phyloP scores from a whole-genome alignment of 1,284 basidiomycete genomes.

The Fistulina hepatica region DNA sequence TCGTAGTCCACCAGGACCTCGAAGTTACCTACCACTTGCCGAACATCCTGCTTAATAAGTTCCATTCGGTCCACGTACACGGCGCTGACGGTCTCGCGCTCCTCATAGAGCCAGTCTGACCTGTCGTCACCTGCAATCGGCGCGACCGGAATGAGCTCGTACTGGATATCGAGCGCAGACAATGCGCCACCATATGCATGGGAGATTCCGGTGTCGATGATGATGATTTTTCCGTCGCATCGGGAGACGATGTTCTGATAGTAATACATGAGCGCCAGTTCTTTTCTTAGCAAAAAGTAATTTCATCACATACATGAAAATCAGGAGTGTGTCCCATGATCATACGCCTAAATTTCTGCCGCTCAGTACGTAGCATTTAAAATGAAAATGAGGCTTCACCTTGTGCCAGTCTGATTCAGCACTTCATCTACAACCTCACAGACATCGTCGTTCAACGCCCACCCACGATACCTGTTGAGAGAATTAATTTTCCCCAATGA shows the following conservation, averaged over 20 bases:
- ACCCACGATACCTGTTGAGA: conserved; percentile 87
- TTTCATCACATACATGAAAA: conserved; percentile 44
- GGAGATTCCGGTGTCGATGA: conserved; percentile 92
- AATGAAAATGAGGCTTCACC: too few relatives aligned
- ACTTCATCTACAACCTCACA: conserved; percentile 66
- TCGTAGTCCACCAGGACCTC: too few relatives aligned
- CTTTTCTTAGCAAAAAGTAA: neutral
- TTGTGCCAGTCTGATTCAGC: conserved; percentile 60
- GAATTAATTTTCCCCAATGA: too few relatives aligned
- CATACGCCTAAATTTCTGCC: too few relatives aligned
- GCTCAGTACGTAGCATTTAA: too few relatives aligned
- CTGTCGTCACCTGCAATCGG: conserved; percentile 18
- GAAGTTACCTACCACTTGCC: conserved; percentile 37
- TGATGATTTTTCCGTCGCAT: conserved; percentile 79
- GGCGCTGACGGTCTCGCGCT: conserved; percentile 71
- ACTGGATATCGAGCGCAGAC: conserved; percentile 78
- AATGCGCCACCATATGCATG: conserved; percentile 88
- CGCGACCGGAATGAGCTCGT: conserved; percentile 52
- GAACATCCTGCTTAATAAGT: conserved; percentile 38
- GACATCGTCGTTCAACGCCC: conserved; percentile 62
- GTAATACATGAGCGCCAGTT: conserved; percentile 2
- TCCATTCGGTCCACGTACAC: conserved; percentile 54
- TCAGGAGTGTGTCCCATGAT: conserved; percentile 94
- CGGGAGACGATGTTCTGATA: conserved; percentile 63
- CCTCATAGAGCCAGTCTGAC: conserved; percentile 43